A percentile compares a stretch with the other conserved stretches of the same genome.
These are phyloP conservation scores for Prunus fruticosa DNA, from an alignment of 306 rosid genomes.

Conservation along the genomic window DNA sequence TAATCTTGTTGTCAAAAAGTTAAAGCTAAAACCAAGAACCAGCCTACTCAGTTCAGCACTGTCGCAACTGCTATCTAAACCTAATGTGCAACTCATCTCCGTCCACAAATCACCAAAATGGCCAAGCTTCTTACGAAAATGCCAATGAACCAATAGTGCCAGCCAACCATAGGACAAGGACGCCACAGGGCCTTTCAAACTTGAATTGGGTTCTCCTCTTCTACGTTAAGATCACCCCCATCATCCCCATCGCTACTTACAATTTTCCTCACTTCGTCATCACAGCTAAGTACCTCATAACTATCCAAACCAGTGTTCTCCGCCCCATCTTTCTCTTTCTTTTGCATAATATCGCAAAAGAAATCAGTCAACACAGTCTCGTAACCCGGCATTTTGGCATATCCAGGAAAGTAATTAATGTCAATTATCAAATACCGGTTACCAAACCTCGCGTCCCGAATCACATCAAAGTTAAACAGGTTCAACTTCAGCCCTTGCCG, in stretches of 20 bases:
- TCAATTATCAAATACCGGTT: conserved; percentile 85
- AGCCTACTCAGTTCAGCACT: conserved; percentile 53
- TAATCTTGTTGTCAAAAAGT: conserved; percentile 43
- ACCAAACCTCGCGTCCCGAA: conserved; percentile 66
- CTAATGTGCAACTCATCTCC: conserved; percentile 33
- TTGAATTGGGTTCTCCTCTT: conserved; percentile 38
- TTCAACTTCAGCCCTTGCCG: conserved; percentile 57
- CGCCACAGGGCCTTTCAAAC: conserved; percentile 15
- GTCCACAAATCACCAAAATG: conserved; percentile 23
- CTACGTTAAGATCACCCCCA: conserved; percentile 22
- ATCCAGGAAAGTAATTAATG: conserved; percentile 94
- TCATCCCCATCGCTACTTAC: conserved; percentile 42
- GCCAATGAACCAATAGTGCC: conserved; percentile 22
- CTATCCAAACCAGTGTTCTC: conserved; percentile 34
- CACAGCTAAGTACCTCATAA: conserved; percentile 24
- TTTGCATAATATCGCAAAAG: conserved; percentile 60
- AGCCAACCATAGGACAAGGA: background rate
- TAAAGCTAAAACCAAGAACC: conserved; percentile 46
- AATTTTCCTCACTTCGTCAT: conserved; percentile 31
- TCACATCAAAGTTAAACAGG: conserved; percentile 83
- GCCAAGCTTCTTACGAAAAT: conserved; percentile 29
- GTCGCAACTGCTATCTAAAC: conserved; percentile 48
- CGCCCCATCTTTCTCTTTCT: conserved; percentile 22
- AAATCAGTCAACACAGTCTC: conserved; percentile 77
- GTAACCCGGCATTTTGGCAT: conserved; percentile 92